Percentiles rank a stretch among this genome's conserved stretches.
phyloP scores from a whole-genome alignment of 768 basidiomycete genomes.

The Trametes sanguinea region DNA sequence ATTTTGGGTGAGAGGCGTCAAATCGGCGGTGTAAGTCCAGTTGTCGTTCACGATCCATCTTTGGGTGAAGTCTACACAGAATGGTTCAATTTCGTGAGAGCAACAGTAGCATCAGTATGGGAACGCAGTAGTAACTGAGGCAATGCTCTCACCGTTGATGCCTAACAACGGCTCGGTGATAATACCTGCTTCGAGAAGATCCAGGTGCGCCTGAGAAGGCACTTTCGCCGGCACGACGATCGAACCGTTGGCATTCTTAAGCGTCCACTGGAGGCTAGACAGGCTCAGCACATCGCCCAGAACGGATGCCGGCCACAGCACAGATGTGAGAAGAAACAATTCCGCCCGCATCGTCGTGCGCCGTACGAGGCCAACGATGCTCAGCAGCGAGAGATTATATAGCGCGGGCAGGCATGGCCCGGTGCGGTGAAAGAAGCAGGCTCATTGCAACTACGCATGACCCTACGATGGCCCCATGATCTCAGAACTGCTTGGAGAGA shows the following conservation, averaged over 20 bases:
- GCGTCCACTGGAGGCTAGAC: conserved; percentile 51
- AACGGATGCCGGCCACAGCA: conserved; percentile 15
- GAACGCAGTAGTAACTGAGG: background rate
- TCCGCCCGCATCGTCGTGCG: background rate
- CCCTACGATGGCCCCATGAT: background rate
- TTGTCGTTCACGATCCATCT: conserved; percentile 58
- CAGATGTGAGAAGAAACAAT: background rate
- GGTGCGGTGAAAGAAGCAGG: background rate
- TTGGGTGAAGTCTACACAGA: conserved; percentile 49
- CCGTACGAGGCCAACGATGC: background rate
- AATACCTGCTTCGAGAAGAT: conserved; percentile 52
- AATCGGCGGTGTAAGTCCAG: conserved; percentile 60
- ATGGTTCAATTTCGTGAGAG: background rate
- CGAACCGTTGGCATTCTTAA: conserved; percentile 54
- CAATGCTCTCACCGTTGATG: conserved; percentile 45
- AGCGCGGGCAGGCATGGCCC: background rate
- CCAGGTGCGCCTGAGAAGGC: conserved; percentile 56
- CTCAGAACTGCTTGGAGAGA: background rate
- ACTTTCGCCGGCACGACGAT: conserved; percentile 53
- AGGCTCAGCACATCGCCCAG: conserved; percentile 39
- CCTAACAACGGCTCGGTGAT: conserved; percentile 56
- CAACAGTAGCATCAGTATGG: background rate
- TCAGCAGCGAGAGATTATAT: background rate
- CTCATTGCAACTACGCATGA: background rate
- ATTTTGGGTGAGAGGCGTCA: conserved; percentile 43